Conservation (phyloP, 352 stramenopile species). For the Phytophthora cactorum region DNA sequence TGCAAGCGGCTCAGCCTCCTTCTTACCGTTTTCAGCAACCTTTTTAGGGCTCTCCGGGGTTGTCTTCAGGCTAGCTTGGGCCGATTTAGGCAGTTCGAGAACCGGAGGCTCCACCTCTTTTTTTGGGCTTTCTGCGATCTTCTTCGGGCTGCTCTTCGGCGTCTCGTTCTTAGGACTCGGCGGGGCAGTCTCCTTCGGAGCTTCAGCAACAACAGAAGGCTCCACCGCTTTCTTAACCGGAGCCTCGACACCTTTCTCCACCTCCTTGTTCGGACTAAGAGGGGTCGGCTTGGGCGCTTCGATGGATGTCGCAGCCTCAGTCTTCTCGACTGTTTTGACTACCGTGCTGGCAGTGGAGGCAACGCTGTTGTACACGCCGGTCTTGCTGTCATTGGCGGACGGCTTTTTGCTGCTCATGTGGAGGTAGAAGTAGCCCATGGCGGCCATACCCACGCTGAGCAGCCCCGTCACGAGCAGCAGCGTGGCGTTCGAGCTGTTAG, state of each 20-base stretch:
- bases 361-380: constrained; percentile 8
- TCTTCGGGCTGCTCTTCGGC: constrained; percentile 10
- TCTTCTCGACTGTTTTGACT: constrained; percentile 1
- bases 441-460: constrained; percentile 61
- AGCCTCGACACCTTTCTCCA: constrained; percentile 11
- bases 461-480: constrained; percentile 69
- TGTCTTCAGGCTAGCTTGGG: constrained; percentile 10
- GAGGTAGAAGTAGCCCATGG: constrained; percentile 67
- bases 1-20: constrained; percentile 11
- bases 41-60: constrained; percentile 16
- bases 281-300: constrained; percentile 3
- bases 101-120: constrained; percentile 18
- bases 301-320: not conserved
- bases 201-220: constrained; percentile 6
- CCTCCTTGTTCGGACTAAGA: constrained; percentile 11
- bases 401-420: constrained; percentile 42
- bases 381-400: constrained; percentile 10
- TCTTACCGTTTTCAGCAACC: constrained; percentile 28
- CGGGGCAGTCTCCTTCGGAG: not conserved
- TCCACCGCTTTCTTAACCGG: constrained; percentile 8
- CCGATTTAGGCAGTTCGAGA: constrained; percentile 19
- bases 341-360: not conserved
- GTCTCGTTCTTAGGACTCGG: constrained; percentile 10
- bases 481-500: constrained; percentile 41
- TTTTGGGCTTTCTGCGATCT: constrained; percentile 9